Evolutionary conservation across 1,284 basidiomycete species (phyloP), one percentile per base, ranked within the genome.

Genomic region (Cryptococcus sp.): DNA sequence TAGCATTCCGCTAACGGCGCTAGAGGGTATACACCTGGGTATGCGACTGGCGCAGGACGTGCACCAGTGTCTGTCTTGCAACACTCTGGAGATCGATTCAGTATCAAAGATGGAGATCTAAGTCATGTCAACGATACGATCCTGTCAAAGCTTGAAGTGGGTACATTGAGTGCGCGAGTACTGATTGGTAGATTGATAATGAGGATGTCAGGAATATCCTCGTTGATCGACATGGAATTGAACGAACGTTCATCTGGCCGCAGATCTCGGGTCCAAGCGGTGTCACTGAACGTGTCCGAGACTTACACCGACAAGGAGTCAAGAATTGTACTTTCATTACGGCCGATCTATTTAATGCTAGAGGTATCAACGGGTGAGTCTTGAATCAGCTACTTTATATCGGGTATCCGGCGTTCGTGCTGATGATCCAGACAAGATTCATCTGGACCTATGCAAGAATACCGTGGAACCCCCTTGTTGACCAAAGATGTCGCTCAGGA

Each of bases 91-190:
- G 22, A 91, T 90, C 66, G 87, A 92, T 64, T 93, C 82, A 63
- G 80, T 79, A 41, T 54, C 62, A 1, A n/a, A n/a, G n/a, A n/a
- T n/a, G 86, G 89, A 48, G 69, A 75, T 55, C 43, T 61, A 85
- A 90, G 69, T 83, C 85, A 18, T 78, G 80, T 22, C 59, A 74
- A 85, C 47, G 73, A 83, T 10, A 98, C 93, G 2, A 81, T 94
- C 24, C 78, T 94, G 25, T 86, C 91, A 21, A 87, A 86, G n/a
- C 79, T 97, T 4, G 83, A 88, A 25, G 91, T 90, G 58, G 11
- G 82, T 74, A 22, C 46, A 18, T 7, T 22, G 18, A 4, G 2
- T 10, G 7, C 19, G 2, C 7, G 58, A 28, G 11, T 11, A 28
- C 28, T 16, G 42, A 49, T 46, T 42, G 9, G 1, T 44, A 96